Percentiles rank a stretch among this genome's conserved stretches.
Conservation (phyloP, 495 filamentous ascomycete species). For the Penicillium dipodomyicola region DNA sequence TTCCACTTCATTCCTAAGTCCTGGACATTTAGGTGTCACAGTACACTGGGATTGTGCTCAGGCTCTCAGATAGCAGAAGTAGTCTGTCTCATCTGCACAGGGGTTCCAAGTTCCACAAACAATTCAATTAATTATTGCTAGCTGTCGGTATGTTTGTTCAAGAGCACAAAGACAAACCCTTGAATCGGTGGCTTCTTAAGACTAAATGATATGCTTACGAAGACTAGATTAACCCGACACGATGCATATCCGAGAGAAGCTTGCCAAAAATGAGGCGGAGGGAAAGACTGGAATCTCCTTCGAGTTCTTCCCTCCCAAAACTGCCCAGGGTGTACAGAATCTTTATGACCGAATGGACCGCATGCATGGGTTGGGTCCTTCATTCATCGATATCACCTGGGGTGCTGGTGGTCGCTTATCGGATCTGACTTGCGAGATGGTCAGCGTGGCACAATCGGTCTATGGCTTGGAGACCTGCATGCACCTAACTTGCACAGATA, state of each 20-base stretch:
- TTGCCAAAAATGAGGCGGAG: constrained; percentile 74
- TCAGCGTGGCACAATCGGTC: constrained; percentile 91
- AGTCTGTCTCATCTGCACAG: constrained; percentile 10
- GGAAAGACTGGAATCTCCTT: constrained; percentile 90
- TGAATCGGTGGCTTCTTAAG: background rate
- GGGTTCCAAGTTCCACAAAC: constrained; percentile 10
- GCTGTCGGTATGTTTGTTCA: constrained; percentile 5
- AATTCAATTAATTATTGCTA: constrained; percentile 1
- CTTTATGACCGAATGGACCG: constrained; percentile 99
- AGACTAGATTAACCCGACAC: constrained; percentile 25
- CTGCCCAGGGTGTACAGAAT: constrained; percentile 95
- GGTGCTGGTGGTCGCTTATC: constrained; percentile 90
- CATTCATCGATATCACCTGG: constrained; percentile 99
- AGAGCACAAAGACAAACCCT: background rate
- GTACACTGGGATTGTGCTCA: constrained; percentile 13
- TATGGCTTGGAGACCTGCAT: constrained; percentile 98
- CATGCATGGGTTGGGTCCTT: constrained; percentile 90
- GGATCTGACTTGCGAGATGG: constrained; percentile 96
- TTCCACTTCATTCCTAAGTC: background rate
- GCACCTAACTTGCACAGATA: constrained; percentile 98
- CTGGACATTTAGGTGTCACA: constrained; percentile 3
- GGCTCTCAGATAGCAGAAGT: background rate
- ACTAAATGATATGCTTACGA: constrained; percentile 10
- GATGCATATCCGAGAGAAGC: constrained; percentile 91
- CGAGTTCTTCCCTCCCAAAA: constrained; percentile 99